Conservation (phyloP, 495 filamentous ascomycete species). For the Aspergillus affinis region DNA sequence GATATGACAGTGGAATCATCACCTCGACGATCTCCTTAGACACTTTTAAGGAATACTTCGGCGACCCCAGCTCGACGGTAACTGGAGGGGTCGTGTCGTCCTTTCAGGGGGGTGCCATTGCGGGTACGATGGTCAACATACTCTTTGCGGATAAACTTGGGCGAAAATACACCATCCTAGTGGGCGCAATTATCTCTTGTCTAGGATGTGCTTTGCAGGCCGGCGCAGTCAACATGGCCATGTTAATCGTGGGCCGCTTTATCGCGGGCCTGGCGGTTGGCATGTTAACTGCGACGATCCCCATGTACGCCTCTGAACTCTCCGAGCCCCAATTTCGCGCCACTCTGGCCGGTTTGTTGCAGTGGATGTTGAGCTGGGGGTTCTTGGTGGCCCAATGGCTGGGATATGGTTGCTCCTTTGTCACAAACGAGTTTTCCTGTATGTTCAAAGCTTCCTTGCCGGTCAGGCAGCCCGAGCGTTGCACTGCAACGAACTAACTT, state of each 20-base stretch:
- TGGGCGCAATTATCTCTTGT: slow-evolving; percentile 42
- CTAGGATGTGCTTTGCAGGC: slow-evolving; percentile 47
- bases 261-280: slow-evolving; percentile 48
- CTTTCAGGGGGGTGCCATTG: slow-evolving; percentile 44
- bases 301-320: slow-evolving; percentile 37
- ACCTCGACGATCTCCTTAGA: slow-evolving; percentile 40
- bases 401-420: slow-evolving; percentile 49
- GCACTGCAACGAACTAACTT: background rate
- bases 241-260: slow-evolving; percentile 49
- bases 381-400: slow-evolving; percentile 47
- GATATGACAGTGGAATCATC: slow-evolving; percentile 41
- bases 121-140: slow-evolving; percentile 45
- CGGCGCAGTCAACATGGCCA: slow-evolving; percentile 44
- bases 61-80: slow-evolving; percentile 30
- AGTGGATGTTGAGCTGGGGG: slow-evolving; percentile 46
- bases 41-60: slow-evolving; percentile 44
- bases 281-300: slow-evolving; percentile 45
- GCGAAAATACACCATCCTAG: slow-evolving; percentile 40
- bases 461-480: too few relatives aligned
- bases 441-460: background rate
- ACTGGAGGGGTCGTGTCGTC: slow-evolving; percentile 50
- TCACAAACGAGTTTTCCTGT: slow-evolving; percentile 45
- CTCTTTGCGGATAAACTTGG: slow-evolving; percentile 43
- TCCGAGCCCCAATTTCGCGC: slow-evolving; percentile 25
- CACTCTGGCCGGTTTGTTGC: slow-evolving; percentile 24